phyloP scores from a whole-genome alignment of 352 stramenopile species.

The Globisporangium camurandrum region DNA sequence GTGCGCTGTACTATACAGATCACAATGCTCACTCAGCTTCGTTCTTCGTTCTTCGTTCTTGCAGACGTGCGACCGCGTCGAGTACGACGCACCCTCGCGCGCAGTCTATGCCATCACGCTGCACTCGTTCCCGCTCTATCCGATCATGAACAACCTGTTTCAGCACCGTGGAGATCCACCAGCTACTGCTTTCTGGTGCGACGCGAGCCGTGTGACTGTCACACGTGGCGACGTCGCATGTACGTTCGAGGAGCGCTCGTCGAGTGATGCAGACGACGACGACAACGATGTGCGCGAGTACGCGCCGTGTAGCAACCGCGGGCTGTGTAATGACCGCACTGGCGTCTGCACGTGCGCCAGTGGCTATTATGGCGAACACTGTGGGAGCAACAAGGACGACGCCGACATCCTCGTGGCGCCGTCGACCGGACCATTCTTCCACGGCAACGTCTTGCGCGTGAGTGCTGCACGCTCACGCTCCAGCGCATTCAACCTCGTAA shows the following conservation, averaged over 20 bases:
- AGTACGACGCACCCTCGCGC: conserved; percentile 21
- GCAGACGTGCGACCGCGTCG: conserved; percentile 29
- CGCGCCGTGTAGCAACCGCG: conserved; percentile 50
- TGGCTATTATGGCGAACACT: conserved; percentile 67
- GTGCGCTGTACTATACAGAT: too few relatives aligned
- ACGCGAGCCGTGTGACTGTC: conserved; percentile 25
- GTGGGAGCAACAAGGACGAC: conserved; percentile 54
- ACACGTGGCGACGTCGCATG: conserved; percentile 20
- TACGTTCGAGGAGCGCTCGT: conserved; percentile 42
- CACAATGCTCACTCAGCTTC: not conserved
- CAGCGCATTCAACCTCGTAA: conserved; percentile 62
- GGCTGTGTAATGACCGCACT: conserved; percentile 33
- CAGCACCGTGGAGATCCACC: conserved; percentile 52
- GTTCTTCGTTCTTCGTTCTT: not conserved
- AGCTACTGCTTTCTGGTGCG: conserved; percentile 49
- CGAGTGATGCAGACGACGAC: too few relatives aligned
- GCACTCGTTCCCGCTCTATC: conserved; percentile 55
- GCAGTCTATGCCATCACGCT: conserved; percentile 52
- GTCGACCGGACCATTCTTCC: conserved; percentile 51
- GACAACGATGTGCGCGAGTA: conserved; percentile 45
- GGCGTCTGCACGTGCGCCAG: conserved; percentile 52
- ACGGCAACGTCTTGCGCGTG: conserved; percentile 57
- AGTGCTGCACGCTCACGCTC: conserved; percentile 33
- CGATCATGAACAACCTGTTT: conserved; percentile 78
- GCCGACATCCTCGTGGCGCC: conserved; percentile 48